Evolutionary conservation across 1,284 basidiomycete species (phyloP).

Genomic region (Pyrrhoderma noxium): DNA sequence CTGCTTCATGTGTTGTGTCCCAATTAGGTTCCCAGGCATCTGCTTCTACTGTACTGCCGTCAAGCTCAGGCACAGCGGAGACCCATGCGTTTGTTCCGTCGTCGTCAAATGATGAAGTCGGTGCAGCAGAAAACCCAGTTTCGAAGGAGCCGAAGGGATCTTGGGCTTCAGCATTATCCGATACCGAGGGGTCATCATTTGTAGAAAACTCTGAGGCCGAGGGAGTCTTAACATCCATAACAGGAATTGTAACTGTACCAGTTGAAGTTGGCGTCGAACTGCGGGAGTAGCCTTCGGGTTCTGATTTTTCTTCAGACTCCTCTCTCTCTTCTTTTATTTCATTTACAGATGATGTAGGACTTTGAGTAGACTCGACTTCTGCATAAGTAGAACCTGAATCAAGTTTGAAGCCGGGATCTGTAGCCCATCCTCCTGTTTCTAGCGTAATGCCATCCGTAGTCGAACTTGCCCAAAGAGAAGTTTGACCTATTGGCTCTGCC

Average conservation of each 20-base stretch:
- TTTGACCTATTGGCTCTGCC: constrained; percentile 13
- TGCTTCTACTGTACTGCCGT: constrained; percentile 26
- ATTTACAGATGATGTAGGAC: too few relatives aligned
- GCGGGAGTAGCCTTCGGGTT: not conserved
- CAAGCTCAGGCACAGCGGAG: constrained; percentile 29
- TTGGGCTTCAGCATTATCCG: constrained; percentile 30
- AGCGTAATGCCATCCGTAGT: not conserved
- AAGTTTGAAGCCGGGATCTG: constrained; percentile 1
- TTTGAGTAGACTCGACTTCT: not conserved
- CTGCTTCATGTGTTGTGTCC: constrained; percentile 36
- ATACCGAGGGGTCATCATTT: not conserved
- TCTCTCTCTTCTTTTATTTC: not conserved
- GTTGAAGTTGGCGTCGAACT: constrained; percentile 2
- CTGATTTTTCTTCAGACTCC: not conserved
- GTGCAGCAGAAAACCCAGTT: constrained; percentile 29
- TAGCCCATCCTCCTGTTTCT: constrained; percentile 2
- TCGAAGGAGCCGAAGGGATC: constrained; percentile 62
- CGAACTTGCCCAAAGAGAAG: constrained; percentile 14
- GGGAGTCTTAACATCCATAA: not conserved
- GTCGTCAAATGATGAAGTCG: constrained; percentile 22
- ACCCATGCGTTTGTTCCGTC: constrained; percentile 30
- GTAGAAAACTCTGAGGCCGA: not conserved
- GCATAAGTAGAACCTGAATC: not conserved
- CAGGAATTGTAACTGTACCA: not conserved
- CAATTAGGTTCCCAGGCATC: constrained; percentile 32